Evolutionary conservation across 148 eudicot genomes (phyloP).

Genomic region (Beta vulgaris): DNA sequence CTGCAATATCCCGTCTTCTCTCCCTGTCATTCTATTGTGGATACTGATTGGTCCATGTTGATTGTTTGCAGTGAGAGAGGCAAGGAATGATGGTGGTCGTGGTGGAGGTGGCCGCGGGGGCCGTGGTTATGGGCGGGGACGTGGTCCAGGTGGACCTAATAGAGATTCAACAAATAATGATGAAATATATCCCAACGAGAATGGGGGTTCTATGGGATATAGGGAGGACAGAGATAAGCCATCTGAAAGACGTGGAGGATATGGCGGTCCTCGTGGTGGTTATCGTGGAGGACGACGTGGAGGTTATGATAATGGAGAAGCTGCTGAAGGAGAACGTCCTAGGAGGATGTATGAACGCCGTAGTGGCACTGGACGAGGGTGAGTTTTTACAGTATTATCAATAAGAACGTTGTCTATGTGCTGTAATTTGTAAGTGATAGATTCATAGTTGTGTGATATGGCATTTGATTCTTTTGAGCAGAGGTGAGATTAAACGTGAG

Average conservation of each 20-base stretch:
- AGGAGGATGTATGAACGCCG: slow-evolving; percentile 76
- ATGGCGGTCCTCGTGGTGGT: slow-evolving; percentile 50
- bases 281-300: slow-evolving; percentile 77
- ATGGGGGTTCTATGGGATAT: slow-evolving; percentile 39
- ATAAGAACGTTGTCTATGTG: neutral
- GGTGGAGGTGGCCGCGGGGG: slow-evolving; percentile 60
- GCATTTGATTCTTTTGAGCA: slow-evolving; percentile 13
- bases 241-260: slow-evolving; percentile 45
- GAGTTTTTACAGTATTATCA: slow-evolving; percentile 9
- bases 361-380: slow-evolving; percentile 90
- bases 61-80: slow-evolving; percentile 49
- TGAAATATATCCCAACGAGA: slow-evolving; percentile 34
- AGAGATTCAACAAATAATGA: slow-evolving; percentile 42
- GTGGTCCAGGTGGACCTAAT: slow-evolving; percentile 50
- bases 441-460: neutral
- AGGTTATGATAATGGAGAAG: slow-evolving; percentile 61
- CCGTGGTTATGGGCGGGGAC: slow-evolving; percentile 50
- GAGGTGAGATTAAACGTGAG: slow-evolving; percentile 68
- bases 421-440: neutral
- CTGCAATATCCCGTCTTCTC: neutral
- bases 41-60: neutral
- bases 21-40: neutral
- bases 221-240: slow-evolving; percentile 55
- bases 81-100: slow-evolving; percentile 48
- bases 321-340: slow-evolving; percentile 60